Evolutionary conservation across 495 filamentous ascomycete genomes (phyloP), one percentile per base, ranked within the genome.

Genomic region (Aspergillus heteromorphus): DNA sequence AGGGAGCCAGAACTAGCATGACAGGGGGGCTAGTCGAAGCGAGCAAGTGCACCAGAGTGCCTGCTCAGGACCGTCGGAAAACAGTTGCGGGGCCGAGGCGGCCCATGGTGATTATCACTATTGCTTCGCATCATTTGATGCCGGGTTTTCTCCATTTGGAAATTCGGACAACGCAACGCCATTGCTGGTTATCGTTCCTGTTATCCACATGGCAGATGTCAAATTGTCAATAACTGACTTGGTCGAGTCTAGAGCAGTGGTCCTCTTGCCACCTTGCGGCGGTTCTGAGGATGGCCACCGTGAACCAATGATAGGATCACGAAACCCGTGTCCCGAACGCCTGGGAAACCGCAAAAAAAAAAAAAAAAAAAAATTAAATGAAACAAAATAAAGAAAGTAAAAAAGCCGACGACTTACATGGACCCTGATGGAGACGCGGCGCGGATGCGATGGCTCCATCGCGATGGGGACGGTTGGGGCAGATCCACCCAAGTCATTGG

Each of bases 171-270:
- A 54, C 51, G 34, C 45, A 27, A 7, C 42, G 29, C 34, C 42
- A 34, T 38, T 40, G 34, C 19, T 43, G 18, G 40, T n/a, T 27
- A 27, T 48, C 51, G 31, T 16, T 30, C 18, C 31, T 45, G 40
- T 6, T 40, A 47, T 25, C 51, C 51, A 54, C 51, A 54, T 54
- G 51, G 43, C 42, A 40, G 49, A 29, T 25, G 29, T 48, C 40
- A 53, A 29, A 29, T 36, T 45, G 51, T 53, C 51, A 48, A 54
- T 47, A 27, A 54, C 23, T 54, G 31, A 38, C 51, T 40, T 48
- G 18, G 42, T 48, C 16, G 25, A 36, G 51, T 34, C 51, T 53
- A 53, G 51, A 45, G 21, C 19, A 45, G 27, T 40, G 30, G 31
- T 34, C 11, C 38, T 41, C 13, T 47, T 47, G 43, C 43, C 43